Conservation (phyloP, 2,329 filamentous ascomycete species). For the Microsporum audouinii region DNA sequence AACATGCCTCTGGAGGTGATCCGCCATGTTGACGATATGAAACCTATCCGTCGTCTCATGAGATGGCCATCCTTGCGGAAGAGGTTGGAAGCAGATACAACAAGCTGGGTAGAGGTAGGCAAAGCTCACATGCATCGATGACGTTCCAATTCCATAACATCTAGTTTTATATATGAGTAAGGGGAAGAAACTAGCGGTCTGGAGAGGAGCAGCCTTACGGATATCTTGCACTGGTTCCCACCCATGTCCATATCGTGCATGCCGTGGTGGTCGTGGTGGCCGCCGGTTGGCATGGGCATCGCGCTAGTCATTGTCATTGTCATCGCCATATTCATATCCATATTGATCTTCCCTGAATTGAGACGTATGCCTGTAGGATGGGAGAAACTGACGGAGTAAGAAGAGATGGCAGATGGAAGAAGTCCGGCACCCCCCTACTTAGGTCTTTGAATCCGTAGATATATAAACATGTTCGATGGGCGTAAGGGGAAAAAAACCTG, state of each 20-base stretch:
- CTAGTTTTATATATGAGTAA: conserved; percentile 28
- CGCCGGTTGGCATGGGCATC: conserved; percentile 7
- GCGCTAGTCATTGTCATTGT: conserved; percentile 8
- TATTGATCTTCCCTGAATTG: not conserved
- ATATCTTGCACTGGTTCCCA: conserved; percentile 22
- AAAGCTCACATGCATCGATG: conserved; percentile 45
- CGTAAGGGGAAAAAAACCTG: not conserved
- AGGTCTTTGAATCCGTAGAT: no score
- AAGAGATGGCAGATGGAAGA: no score
- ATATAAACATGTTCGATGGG: no score
- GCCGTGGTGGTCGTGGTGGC: conserved; percentile 7
- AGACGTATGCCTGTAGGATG: not conserved
- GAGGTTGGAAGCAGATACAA: not conserved
- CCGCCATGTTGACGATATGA: conserved; percentile 59
- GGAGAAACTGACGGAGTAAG: no score
- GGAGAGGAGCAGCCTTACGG: conserved; percentile 15
- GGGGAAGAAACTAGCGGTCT: not conserved
- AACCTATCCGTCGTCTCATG: conserved; percentile 36
- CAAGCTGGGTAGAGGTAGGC: not conserved
- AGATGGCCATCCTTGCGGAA: not conserved
- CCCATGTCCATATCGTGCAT: conserved; percentile 14
- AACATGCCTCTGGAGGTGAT: conserved; percentile 61
- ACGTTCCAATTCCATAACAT: conserved; percentile 77
- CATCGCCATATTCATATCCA: not conserved
- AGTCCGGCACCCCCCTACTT: no score